Base-by-base conservation (phyloP, 169 alveolate species). In the Sarcocystis neurona region DNA sequence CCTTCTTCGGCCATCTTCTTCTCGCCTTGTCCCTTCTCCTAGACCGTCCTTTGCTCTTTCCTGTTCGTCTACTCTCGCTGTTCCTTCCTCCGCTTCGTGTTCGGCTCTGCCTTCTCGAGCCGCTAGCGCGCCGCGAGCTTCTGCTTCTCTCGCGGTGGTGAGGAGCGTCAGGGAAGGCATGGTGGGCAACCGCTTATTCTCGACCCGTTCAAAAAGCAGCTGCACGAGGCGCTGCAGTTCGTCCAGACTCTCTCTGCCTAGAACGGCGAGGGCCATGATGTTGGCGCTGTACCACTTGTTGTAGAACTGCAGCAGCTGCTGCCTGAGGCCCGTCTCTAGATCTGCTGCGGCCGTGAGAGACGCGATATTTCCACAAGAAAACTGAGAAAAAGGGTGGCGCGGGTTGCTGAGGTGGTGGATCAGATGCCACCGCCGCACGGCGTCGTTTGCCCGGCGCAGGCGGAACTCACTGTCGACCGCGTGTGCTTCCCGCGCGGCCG, bases 201-300 rank as follows among this genome's bases (percentile, higher is more conserved):
- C 60, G 90, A 85, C 70, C 12, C 43, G 78, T 2, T 92, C 96
- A 87, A 96, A 27, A 47, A 39, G n/a, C 60, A 30, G 10, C 43
- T 32, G 63, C 37, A 43, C 84, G 8, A 85, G 50, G 34, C 32
- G 27, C 74, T 85, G 85, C 41, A 85, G 84, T 0, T 44, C 23
- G 60, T 85, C 90, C 46, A 85, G 41, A 23, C 85, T 46, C 66
- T 85, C 90, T 2, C 23, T n/a, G 2, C 48, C 87, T 27, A 44
- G 46, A 43, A 18, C 89, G 1, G 93, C 93, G 56, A 95, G 96
- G 27, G 91, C 94, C 84, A 91, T 89, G 44, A 92, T 87, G 77
- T 96, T 93, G 70, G 97, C 91, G 78, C 95, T 90, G 77, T 93
- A 77, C 90, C 90, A 85, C 44, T 66, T 66, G n/a, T 34, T 39